These are phyloP conservation scores for Tylopilus sp. DNA, from an alignment of 1,284 basidiomycete species.

Conservation along the genomic window DNA sequence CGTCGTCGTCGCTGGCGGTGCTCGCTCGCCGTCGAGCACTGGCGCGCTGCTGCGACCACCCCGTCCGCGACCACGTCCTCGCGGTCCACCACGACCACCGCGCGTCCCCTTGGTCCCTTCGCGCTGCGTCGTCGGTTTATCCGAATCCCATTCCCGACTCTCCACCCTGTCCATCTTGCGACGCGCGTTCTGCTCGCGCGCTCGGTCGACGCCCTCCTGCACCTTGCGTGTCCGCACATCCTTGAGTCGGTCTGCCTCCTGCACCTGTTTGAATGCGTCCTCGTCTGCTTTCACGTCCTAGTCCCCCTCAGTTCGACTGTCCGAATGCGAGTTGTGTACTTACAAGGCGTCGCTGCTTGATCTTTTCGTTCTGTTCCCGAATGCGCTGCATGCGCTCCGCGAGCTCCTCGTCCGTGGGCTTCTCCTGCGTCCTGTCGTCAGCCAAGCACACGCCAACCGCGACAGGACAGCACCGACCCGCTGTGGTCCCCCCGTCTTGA, in stretches of 20 bases:
- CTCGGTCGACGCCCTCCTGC: slow-evolving; percentile 61
- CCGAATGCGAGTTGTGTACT: slow-evolving; percentile 14
- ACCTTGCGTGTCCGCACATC: slow-evolving; percentile 56
- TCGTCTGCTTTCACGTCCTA: slow-evolving; percentile 77
- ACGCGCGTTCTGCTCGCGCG: slow-evolving; percentile 71
- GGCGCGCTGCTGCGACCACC: slow-evolving; percentile 8
- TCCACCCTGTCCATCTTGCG: slow-evolving; percentile 75
- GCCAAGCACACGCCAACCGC: neutral
- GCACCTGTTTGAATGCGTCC: slow-evolving; percentile 66
- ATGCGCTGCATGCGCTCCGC: slow-evolving; percentile 70
- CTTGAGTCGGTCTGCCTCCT: slow-evolving; percentile 56
- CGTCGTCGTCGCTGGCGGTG: slow-evolving; percentile 4
- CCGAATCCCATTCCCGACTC: slow-evolving; percentile 78
- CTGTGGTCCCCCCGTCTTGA: slow-evolving; percentile 73
- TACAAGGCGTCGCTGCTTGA: slow-evolving; percentile 70
- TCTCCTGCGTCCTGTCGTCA: slow-evolving; percentile 50
- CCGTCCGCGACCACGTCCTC: slow-evolving; percentile 38
- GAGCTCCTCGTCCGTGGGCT: slow-evolving; percentile 68
- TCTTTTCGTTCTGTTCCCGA: slow-evolving; percentile 75
- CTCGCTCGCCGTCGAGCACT: neutral
- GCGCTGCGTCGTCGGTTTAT: slow-evolving; percentile 45
- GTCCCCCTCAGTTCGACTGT: slow-evolving; percentile 6
- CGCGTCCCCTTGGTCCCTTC: slow-evolving; percentile 17
- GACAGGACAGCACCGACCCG: slow-evolving; percentile 44
- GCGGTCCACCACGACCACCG: slow-evolving; percentile 31